Base-by-base conservation (phyloP, 345 rosid species). In the Cardamine occulta region DNA sequence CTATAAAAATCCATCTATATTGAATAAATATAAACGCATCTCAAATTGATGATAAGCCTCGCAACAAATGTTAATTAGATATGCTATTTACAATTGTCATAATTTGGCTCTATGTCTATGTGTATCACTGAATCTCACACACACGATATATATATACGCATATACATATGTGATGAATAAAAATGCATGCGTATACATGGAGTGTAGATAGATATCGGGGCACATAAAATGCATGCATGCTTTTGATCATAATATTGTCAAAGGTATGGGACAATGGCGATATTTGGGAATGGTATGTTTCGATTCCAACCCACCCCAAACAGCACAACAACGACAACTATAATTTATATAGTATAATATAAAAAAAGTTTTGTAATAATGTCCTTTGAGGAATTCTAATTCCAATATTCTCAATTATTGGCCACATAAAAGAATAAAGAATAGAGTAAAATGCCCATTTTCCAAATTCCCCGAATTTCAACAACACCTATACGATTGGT, bases 381-480 rank as follows among this genome's bases (percentile, higher is more conserved):
- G 69, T 62, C 63, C 24, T 21, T 76, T 76, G 42, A 63, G 66
- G 71, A 77, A 70, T 62, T 77, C 75, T 70, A 77, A 70, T 77
- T 70, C 75, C 60, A 70, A 15, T 77, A 77, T 77, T 76, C 80
- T 76, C 80, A 76, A 70, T 76, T 70, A 70, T 77, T 63, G 64
- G 66, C 75, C 80, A 70, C 66, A 63, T 70, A 55, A 47, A 63
- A 47, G 75, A 77, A 77, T 70, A 63, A 15, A 62, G 37, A 63
- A 54, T n/a, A 54, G 59, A 63, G 47, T 55, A 76, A 76, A 69
- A 55, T 70, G 60, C 61, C 66, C 72, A 70, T 54, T 70, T 55
- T 45, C 58, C 6, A 69, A 61, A 68, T 61, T 69, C 42, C 39
- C 39, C 6, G 70, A 69, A 54, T 76, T 76, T 76, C 51, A 54